Conservation (phyloP, 306 rosid genomes). For the Geum urbanum region DNA sequence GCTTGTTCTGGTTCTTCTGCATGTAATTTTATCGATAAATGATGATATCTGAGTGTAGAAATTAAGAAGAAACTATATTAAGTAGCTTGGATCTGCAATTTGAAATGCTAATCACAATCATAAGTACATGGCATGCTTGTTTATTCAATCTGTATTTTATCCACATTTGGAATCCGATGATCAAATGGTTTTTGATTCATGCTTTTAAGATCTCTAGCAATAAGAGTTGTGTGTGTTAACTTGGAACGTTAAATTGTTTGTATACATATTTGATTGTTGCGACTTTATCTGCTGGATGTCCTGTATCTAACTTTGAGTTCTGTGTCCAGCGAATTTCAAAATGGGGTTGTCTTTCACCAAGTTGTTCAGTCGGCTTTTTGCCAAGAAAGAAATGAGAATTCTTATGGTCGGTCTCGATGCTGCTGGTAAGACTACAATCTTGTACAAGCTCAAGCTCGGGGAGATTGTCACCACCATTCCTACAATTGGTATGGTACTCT, state of each 20-base stretch:
- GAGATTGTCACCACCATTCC: slow-evolving; percentile 76
- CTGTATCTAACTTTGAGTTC: slow-evolving; percentile 15
- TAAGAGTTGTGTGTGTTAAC: neutral
- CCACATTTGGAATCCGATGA: neutral
- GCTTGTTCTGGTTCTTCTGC: neutral
- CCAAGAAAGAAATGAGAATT: slow-evolving; percentile 63
- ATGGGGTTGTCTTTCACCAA: slow-evolving; percentile 70
- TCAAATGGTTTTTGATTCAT: neutral
- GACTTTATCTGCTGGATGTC: neutral
- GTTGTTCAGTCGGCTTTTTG: slow-evolving; percentile 70
- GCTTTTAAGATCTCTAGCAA: neutral
- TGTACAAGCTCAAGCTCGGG: slow-evolving; percentile 73
- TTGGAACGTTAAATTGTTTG: neutral
- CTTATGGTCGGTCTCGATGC: slow-evolving; percentile 53
- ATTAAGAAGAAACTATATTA: neutral
- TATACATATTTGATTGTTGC: neutral
- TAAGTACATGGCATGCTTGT: no score
- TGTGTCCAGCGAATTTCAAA: slow-evolving; percentile 34
- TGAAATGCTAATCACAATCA: no score
- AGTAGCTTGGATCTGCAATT: neutral
- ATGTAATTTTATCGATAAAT: neutral
- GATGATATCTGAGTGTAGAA: neutral
- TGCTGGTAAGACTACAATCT: slow-evolving; percentile 65
- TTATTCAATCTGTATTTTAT: no score
- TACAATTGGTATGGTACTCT: slow-evolving; percentile 50